These are phyloP conservation scores for Articulospora tetracladia DNA, from an alignment of 495 filamentous ascomycete genomes.

Conservation along the genomic window DNA sequence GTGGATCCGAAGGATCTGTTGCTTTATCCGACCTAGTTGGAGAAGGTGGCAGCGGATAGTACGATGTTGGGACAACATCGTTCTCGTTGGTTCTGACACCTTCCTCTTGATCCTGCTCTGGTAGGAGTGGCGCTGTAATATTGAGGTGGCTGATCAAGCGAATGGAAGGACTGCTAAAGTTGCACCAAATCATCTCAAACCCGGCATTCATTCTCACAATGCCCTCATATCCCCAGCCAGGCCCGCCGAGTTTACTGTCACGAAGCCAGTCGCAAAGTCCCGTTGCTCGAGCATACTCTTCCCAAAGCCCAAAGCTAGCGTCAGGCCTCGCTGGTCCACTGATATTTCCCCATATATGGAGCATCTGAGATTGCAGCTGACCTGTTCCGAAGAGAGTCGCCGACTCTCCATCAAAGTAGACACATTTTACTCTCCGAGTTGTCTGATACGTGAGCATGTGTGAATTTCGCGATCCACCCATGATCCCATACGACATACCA, in stretches of 20 bases:
- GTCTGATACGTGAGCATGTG: slow-evolving; percentile 39
- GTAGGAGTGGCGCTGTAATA: slow-evolving; percentile 30
- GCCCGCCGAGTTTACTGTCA: slow-evolving; percentile 15
- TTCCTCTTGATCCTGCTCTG: neutral
- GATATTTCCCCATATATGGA: slow-evolving; percentile 37
- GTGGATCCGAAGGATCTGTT: slow-evolving; percentile 17
- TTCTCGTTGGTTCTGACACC: neutral
- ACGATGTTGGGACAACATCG: slow-evolving; percentile 10
- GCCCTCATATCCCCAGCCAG: slow-evolving; percentile 35
- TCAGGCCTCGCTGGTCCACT: slow-evolving; percentile 20
- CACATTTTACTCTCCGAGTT: slow-evolving; percentile 28
- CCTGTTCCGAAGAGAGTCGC: slow-evolving; percentile 35
- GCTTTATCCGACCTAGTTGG: slow-evolving; percentile 14
- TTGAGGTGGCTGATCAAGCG: slow-evolving; percentile 34
- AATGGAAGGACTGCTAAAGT: slow-evolving; percentile 33
- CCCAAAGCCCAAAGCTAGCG: slow-evolving; percentile 20
- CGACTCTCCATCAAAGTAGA: slow-evolving; percentile 43
- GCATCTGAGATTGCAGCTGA: slow-evolving; percentile 36
- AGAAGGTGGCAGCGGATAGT: slow-evolving; percentile 11
- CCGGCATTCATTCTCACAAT: slow-evolving; percentile 45
- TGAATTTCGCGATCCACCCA: slow-evolving; percentile 31
- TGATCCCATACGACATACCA: slow-evolving; percentile 43
- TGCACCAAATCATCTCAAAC: slow-evolving; percentile 43
- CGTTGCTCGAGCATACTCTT: slow-evolving; percentile 36
- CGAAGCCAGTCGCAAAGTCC: slow-evolving; percentile 36